Evolutionary conservation across 2,329 filamentous ascomycete genomes (phyloP), one percentile per base, ranked within the genome.

Genomic region (Claviceps africana): DNA sequence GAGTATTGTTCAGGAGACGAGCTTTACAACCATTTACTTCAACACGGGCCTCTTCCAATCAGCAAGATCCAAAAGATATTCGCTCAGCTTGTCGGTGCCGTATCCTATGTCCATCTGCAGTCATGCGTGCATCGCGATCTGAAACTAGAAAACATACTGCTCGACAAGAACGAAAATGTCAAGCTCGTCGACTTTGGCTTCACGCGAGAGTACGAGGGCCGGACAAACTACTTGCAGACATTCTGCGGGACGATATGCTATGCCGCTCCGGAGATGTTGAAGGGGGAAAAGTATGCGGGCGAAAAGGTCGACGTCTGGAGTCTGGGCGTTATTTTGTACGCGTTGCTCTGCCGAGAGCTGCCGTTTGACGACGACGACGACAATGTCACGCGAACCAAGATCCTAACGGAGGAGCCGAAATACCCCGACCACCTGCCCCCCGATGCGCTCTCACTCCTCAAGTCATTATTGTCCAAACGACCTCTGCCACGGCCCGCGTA

Each of bases 281-380:
- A 93, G 67, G 93, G 90, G 40, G 93, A 98, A 67, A 97, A 95
- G 67, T 98, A 98, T 65, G 93, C 90, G 0, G 91, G 89, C 28
- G 89, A 96, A 71, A 97, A 96, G 71, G 91, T 98, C 48, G 93
- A 98, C 63, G 89, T 98, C 4, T 98, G 88, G 88, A 93, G 88
- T 62, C 65, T 94, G 58, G 87, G 88, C 13, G 84, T 94, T 52
- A 93, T 94, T 55, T 73, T 93, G 1, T 93, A 90, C 62, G 87
- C 88, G 48, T 71, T 94, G 53, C 72, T 94, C 28, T 88, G 84
- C 56, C 88, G 88, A 52, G 88, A 93, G 67, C 74, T 98, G 42
- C 93, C 93, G 0, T 98, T 95, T 61, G 93, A 98, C 67, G 93
- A 97, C 58, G 93, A 98, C 64, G 86, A 95, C 62, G 93, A 98